phyloP scores from a whole-genome alignment of 768 basidiomycete species.

The Megacollybia marginata region DNA sequence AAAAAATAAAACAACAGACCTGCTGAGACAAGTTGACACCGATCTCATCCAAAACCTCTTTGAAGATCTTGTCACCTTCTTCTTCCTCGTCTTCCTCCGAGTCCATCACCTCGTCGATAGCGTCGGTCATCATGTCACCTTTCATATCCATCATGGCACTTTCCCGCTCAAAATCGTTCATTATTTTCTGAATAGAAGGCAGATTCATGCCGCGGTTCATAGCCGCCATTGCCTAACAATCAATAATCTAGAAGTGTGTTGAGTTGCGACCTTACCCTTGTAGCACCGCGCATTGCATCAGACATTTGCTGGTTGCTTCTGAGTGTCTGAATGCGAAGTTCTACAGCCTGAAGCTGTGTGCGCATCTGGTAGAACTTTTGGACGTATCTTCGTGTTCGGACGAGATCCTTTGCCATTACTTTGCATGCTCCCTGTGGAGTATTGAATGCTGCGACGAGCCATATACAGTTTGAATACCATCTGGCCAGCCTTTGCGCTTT shows the following conservation, averaged over 20 bases:
- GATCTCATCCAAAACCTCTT: constrained; percentile 95
- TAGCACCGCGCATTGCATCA: constrained; percentile 97
- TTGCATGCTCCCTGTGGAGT: constrained; percentile 86
- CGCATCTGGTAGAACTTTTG: constrained; percentile 99
- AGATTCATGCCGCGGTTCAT: constrained; percentile 97
- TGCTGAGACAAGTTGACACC: constrained; percentile 88
- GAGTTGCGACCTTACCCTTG: constrained; percentile 60
- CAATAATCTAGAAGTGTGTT: neutral
- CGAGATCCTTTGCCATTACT: constrained; percentile 98
- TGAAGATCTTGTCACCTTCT: constrained; percentile 92
- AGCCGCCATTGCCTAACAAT: constrained; percentile 83
- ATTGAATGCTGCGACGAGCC: constrained; percentile 10
- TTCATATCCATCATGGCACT: constrained; percentile 99
- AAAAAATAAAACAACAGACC: constrained; percentile 26
- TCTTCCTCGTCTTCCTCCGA: constrained; percentile 95
- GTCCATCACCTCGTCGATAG: constrained; percentile 96
- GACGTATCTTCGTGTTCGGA: constrained; percentile 88
- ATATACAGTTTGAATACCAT: constrained; percentile 47
- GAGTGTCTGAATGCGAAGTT: constrained; percentile 90
- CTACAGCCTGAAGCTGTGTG: constrained; percentile 94
- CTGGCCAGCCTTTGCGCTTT: constrained; percentile 91
- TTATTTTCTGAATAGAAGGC: constrained; percentile 90
- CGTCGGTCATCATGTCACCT: constrained; percentile 99
- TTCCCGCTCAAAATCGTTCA: constrained; percentile 98
- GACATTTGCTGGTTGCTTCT: constrained; percentile 99